Percentiles rank a stretch among this genome's conserved stretches.
These are phyloP conservation scores for Earliella scabrosa DNA, from an alignment of 1,284 basidiomycete genomes.

Conservation along the genomic window DNA sequence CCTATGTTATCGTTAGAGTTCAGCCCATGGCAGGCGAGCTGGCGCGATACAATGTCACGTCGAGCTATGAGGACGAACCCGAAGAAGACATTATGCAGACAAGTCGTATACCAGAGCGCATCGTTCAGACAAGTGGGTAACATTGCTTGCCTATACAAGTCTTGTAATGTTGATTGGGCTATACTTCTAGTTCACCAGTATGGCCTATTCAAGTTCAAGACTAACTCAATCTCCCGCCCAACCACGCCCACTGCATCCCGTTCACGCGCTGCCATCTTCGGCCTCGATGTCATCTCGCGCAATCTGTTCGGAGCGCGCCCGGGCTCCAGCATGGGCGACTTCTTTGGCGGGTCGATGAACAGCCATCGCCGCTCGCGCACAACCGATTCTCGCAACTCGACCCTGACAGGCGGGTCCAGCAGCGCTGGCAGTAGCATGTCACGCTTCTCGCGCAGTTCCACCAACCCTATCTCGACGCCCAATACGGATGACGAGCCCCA, in stretches of 20 bases:
- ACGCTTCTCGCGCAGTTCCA: conserved; percentile 71
- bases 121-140: conserved; percentile 81
- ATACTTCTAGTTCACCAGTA: conserved; percentile 74
- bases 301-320: conserved; percentile 72
- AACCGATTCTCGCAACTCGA: conserved; percentile 67
- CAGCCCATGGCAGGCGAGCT: conserved; percentile 84
- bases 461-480: conserved; percentile 61
- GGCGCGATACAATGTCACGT: conserved; percentile 75
- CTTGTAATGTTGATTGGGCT: too few relatives aligned
- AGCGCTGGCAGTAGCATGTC: conserved; percentile 66
- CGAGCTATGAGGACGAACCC: conserved; percentile 70
- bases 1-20: conserved; percentile 74
- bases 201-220: conserved; percentile 84
- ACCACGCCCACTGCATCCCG: conserved; percentile 78
- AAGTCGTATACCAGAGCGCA: conserved; percentile 67
- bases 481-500: conserved; percentile 61
- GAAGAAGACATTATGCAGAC: conserved; percentile 88
- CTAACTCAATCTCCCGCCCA: conserved; percentile 74
- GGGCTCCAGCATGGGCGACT: conserved; percentile 64
- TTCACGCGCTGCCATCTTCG: conserved; percentile 81
- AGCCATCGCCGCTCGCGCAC: conserved; percentile 69
- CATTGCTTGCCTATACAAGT: too few relatives aligned
- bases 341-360: conserved; percentile 72
- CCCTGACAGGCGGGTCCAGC: conserved; percentile 54
- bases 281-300: conserved; percentile 82